Percentiles rank a stretch among this genome's conserved stretches.
phyloP scores from a whole-genome alignment of 2,329 filamentous ascomycete genomes.

The Aureobasidium sp. region DNA sequence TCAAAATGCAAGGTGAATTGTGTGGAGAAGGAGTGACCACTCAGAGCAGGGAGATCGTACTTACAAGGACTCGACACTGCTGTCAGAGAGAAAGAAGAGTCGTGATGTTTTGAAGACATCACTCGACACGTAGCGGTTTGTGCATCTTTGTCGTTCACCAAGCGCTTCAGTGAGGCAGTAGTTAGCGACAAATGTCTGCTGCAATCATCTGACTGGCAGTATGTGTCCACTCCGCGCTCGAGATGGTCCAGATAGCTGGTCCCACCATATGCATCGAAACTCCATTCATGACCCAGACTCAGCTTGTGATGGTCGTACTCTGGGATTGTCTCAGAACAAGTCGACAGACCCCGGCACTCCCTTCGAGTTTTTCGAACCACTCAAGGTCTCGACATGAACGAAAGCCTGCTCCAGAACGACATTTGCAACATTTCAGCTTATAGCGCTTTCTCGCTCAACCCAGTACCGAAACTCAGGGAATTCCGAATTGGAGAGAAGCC shows the following conservation, averaged over 20 bases:
- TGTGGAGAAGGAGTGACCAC: neutral
- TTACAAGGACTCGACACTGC: constrained; percentile 6
- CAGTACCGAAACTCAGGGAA: neutral
- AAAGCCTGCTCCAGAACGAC: neutral
- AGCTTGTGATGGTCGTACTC: neutral
- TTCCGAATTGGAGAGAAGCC: neutral
- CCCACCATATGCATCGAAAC: constrained; percentile 1
- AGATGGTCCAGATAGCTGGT: neutral
- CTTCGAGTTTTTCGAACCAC: neutral
- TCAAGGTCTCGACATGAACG: neutral
- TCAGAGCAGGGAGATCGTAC: neutral
- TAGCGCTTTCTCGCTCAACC: neutral
- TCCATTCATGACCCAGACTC: constrained; percentile 6
- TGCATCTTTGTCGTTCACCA: neutral
- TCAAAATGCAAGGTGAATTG: neutral
- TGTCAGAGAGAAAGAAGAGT: constrained; percentile 2
- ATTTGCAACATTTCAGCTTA: neutral
- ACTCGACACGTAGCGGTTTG: constrained; percentile 2
- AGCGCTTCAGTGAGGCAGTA: neutral
- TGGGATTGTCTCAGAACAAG: neutral
- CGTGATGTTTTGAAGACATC: neutral
- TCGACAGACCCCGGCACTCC: neutral
- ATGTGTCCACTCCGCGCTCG: neutral
- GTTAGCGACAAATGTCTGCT: constrained; percentile 4
- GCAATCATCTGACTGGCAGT: neutral